phyloP scores from a whole-genome alignment of 805 yeast genomes.

The Lachancea meyersii region DNA sequence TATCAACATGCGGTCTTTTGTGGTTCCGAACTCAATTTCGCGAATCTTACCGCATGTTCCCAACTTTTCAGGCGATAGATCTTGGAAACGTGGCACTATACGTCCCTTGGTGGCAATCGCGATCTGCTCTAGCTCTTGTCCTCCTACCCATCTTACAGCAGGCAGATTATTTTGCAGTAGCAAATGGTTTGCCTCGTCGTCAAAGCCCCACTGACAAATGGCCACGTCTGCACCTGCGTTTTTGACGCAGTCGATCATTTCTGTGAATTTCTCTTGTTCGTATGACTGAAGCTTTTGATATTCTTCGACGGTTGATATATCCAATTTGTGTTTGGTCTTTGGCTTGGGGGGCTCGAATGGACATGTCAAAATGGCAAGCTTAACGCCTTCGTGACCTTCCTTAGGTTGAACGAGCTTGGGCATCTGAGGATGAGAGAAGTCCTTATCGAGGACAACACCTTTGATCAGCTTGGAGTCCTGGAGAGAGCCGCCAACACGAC shows the following conservation, averaged over 20 bases:
- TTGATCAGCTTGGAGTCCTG: constrained; percentile 78
- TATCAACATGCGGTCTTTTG: constrained; percentile 91
- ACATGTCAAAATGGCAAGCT: constrained; percentile 91
- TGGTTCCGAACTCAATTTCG: constrained; percentile 93
- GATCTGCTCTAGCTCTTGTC: constrained; percentile 88
- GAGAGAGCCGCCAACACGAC: constrained; percentile 90
- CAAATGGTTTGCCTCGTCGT: constrained; percentile 95
- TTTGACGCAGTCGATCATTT: constrained; percentile 85
- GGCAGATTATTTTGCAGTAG: constrained; percentile 82
- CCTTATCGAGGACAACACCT: constrained; percentile 94
- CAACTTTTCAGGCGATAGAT: constrained; percentile 69
- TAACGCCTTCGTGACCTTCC: constrained; percentile 45
- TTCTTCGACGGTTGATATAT: constrained; percentile 89
- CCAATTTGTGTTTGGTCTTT: constrained; percentile 94
- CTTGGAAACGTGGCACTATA: constrained; percentile 96
- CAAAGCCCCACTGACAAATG: constrained; percentile 99
- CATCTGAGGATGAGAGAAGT: constrained; percentile 98
- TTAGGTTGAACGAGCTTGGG: constrained; percentile 54
- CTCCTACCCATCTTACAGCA: constrained; percentile 99
- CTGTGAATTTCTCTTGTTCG: constrained; percentile 83
- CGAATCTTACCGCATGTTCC: constrained; percentile 82
- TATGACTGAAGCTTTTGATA: constrained; percentile 84
- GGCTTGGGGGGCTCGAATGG: constrained; percentile 99
- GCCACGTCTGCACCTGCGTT: constrained; percentile 91
- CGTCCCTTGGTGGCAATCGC: constrained; percentile 98